phyloP scores from a whole-genome alignment of 768 basidiomycete species.

The Collybia mongolica region DNA sequence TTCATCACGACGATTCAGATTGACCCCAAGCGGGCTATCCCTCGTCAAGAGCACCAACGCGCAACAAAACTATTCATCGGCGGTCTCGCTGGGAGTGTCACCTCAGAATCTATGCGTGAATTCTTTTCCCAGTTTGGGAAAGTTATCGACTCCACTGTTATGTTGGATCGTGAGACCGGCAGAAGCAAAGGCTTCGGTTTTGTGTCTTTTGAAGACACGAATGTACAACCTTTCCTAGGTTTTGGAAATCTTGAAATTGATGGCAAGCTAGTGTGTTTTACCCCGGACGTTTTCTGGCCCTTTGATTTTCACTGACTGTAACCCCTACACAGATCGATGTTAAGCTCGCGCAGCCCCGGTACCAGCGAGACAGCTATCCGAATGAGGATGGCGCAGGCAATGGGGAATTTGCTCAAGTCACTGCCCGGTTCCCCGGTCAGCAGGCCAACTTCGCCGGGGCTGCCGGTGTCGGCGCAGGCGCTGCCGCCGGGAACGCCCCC shows the following conservation, averaged over 20 bases:
- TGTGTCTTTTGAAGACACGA: constrained; percentile 92
- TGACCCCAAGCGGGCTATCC: constrained; percentile 99
- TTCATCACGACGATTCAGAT: constrained; percentile 56
- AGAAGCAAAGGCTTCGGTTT: constrained; percentile 98
- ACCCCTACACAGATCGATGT: constrained; percentile 78
- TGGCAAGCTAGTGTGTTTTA: constrained; percentile 79
- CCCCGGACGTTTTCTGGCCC: background rate
- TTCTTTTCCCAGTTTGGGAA: constrained; percentile 95
- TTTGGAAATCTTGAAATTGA: constrained; percentile 91
- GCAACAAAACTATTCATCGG: constrained; percentile 97
- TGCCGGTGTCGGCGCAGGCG: constrained; percentile 22
- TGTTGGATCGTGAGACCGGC: constrained; percentile 95
- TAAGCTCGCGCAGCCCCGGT: constrained; percentile 91
- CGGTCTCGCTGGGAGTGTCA: constrained; percentile 87
- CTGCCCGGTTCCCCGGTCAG: constrained; percentile 19
- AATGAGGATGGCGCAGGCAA: constrained; percentile 43
- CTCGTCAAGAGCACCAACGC: constrained; percentile 90
- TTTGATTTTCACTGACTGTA: background rate
- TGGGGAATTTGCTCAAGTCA: constrained; percentile 19
- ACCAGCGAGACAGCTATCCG: constrained; percentile 65
- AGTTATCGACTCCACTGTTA: constrained; percentile 97
- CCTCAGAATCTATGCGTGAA: constrained; percentile 88
- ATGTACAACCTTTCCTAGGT: constrained; percentile 85
- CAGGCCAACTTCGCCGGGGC: constrained; percentile 39
- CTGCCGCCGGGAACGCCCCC: constrained; percentile 49